phyloP scores from a whole-genome alignment of 129 eudicot genomes.

The Apium graveolens region DNA sequence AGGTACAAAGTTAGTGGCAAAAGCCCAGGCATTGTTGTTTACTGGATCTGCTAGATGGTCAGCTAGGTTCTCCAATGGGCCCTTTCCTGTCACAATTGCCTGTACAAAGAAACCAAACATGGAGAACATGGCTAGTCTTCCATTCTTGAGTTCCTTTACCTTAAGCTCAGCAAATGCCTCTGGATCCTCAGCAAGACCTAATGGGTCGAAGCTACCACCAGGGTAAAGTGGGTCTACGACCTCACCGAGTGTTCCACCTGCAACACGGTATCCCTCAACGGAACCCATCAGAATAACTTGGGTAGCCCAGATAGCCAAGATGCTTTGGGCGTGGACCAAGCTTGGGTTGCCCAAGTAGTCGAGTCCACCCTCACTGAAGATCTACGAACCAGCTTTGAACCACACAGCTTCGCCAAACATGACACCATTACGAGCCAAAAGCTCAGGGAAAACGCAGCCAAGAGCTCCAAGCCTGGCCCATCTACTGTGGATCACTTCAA shows the following conservation, averaged over 20 bases:
- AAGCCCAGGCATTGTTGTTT: neutral
- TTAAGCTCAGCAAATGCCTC: conserved; percentile 32
- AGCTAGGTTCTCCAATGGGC: conserved; percentile 27
- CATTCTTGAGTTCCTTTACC: conserved; percentile 30
- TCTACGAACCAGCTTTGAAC: neutral
- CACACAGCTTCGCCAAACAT: conserved; percentile 6
- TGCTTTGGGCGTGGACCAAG: too few relatives aligned
- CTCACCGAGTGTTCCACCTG: conserved; percentile 25
- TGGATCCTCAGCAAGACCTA: conserved; percentile 31
- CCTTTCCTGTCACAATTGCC: conserved; percentile 29
- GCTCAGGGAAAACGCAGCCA: neutral
- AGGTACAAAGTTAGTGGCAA: neutral
- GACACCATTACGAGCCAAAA: conserved; percentile 3
- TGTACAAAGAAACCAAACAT: conserved; percentile 34
- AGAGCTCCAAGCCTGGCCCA: conserved; percentile 12
- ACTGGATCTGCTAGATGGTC: conserved; percentile 19
- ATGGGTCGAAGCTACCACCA: conserved; percentile 25
- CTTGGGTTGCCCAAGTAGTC: too few relatives aligned
- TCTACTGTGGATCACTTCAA: conserved; percentile 3
- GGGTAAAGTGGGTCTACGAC: conserved; percentile 25
- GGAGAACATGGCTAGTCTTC: conserved; percentile 27
- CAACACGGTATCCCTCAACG: conserved; percentile 25
- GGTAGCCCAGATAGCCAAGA: too few relatives aligned
- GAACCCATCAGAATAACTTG: conserved; percentile 12
- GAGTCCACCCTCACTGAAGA: neutral